Base-by-base conservation (phyloP, 192 early-diverging fungal genomes). In the Coemansia aciculifera region DNA sequence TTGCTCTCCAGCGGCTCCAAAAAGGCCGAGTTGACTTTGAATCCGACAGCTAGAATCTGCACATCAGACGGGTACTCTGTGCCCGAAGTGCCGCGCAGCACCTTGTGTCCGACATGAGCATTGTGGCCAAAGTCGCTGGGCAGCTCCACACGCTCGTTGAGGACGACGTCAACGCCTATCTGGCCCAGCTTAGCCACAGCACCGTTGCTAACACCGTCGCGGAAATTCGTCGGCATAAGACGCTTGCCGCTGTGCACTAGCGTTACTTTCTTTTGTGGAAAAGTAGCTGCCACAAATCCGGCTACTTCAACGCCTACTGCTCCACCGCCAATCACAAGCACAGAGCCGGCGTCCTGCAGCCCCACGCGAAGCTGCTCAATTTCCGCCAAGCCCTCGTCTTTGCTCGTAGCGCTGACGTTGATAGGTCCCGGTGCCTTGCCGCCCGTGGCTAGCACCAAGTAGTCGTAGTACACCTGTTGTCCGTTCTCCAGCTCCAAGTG, bases 251-350 rank as follows among this genome's bases (percentile, higher is more conserved):
- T 82, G 68, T 88, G 85, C 48, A 85, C 76, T 43, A 87, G 67
- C 0, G 78, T 81, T 11, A 87, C 81, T 1, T 68, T 71, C 64
- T 86, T 89, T 42, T 51, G 62, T 2, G 66, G 42, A 51, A 84
- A 86, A 6, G 43, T 57, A 0, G 69, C 70, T 7, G 73, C 78
- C 29, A 90, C 79, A 71, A 84, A 87, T 5, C 87, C 87, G 9
- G 86, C 86, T 1, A 86, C 66, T 64, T 90, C 86, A 43, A 89
- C 75, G 15, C 89, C 89, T 4, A 87, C 85, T 4, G 87, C 74
- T 2, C 89, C 89, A 32, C 87, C 89, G 49, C 89, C 89, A 17
- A 89, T 63, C 42, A 90, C 83, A 9, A 90, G 59, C 40, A 89
- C 67, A 1, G 81, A 69, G 24, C 74, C 32, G 2, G 87, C 85